Evolutionary conservation across 352 stramenopile species (phyloP), one percentile per base, ranked within the genome.

Genomic region (Phytophthora ramorum): DNA sequence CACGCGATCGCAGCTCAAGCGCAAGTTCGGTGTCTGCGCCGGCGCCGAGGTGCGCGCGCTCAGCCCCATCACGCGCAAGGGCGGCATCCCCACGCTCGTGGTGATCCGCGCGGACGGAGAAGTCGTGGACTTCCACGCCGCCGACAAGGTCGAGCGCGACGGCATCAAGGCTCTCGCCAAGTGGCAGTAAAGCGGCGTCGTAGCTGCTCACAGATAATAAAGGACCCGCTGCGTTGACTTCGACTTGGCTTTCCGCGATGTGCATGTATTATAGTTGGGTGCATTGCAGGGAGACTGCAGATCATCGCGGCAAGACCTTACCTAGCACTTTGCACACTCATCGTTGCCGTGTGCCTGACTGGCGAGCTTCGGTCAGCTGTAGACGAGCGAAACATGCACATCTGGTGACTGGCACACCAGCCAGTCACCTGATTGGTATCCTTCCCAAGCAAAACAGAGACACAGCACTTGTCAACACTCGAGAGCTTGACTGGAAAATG

Each of bases 1-100:
- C 12, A 68, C 87, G 14, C 86, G 85, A 46, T 76, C 81, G 28
- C 79, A 81, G 41, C 76, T 96, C 41, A 95, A 96, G 79, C 83
- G 83, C 46, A 89, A 90, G 79, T 96, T 92, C 63, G 73, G 79
- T 9, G 77, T 94, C 30, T 93, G 86, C 54, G 88, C 88, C 13
- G 67, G 63, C 20, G 90, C 87, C 28, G 88, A 96, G 59, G 73
- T 83, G 66, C 46, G 64, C 3, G 69, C 55, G 2, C 71, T 96
- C 7, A 79, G 76, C 22, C 80, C 91, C 16, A 76, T 75, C 38
- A 76, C 88, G 14, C 86, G 87, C 53, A 79, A 89, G 51, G 72
- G 74, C 26, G 88, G 86, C 30, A 89, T 96, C 51, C 88, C 88
- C 17, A 93, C 79, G 53, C 66, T 96, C 26, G 75, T 94, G 40